Evolutionary conservation across 805 yeast genomes (phyloP), one percentile per base, ranked within the genome.

Genomic region (Wickerhamomyces canadensis): DNA sequence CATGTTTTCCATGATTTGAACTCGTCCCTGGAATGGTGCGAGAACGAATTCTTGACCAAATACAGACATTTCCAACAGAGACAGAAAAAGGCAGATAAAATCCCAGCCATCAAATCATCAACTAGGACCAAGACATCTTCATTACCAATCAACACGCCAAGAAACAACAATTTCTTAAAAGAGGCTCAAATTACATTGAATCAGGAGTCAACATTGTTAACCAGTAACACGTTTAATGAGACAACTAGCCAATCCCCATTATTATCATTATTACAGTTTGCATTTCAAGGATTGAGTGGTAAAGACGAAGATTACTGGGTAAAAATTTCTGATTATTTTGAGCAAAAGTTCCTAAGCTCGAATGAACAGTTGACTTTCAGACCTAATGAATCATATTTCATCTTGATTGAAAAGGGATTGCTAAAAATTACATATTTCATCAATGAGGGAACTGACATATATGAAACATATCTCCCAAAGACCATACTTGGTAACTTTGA

Each of bases 11-110:
- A 74, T 37, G 83, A 85, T 37, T 69, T 93, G 49, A 93, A 93
- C 55, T 74, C 83, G 38, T 95, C 96, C 0, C 69, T 93, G 30
- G 98, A 93, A 60, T 91, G 96, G 96, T 87, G 97, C 65, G 98
- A 93, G 58, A 91, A 93, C 61, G 80, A 82, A 49, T 87, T 89
- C 49, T 68, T 93, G 51, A 42, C 45, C 5, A 58, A 63, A 42
- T 67, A 64, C 41, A 63, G 52, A 34, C 51, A 59, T 26, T 44
- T 65, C 29, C 61, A 65, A 33, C 35, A 32, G 24, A 31, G 30
- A 26, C 33, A 29, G 23, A 31, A 33, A 18, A 23, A 13, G n/a
- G 22, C 28, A 28, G 27, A 21, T 30, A 25, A 17, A 17, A 25
- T 24, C 16, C 36, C 19, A 16, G 19, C 33, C 35, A n/a, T 38